These are phyloP conservation scores for Erythrophleum ivorense DNA, from an alignment of 331 rosid species.

Conservation along the genomic window DNA sequence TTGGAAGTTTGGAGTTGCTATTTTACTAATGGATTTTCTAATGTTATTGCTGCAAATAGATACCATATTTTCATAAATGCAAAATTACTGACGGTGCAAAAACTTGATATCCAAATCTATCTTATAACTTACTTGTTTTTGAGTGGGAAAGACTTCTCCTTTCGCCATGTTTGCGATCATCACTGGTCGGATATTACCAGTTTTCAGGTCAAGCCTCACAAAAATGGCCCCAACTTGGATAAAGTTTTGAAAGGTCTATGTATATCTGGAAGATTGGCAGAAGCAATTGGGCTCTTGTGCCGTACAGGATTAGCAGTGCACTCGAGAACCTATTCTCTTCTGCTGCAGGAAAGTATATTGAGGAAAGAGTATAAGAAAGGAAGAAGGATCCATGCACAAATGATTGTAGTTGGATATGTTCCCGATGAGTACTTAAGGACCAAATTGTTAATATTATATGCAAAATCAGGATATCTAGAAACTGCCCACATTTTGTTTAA, in stretches of 20 bases:
- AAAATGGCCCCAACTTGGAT: slow-evolving; percentile 48
- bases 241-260: slow-evolving; percentile 56
- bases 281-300: slow-evolving; percentile 71
- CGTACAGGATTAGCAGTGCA: slow-evolving; percentile 43
- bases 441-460: slow-evolving; percentile 71
- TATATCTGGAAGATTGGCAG: slow-evolving; percentile 62
- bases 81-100: slow-evolving; percentile 2
- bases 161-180: slow-evolving; percentile 46
- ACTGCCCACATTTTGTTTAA: slow-evolving; percentile 58
- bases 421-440: slow-evolving; percentile 64
- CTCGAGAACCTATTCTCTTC: slow-evolving; percentile 60
- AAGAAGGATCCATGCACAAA: slow-evolving; percentile 70
- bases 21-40: slow-evolving; percentile 22
- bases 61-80: background rate
- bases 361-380: slow-evolving; percentile 67
- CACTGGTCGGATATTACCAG: slow-evolving; percentile 61
- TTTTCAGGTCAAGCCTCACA: slow-evolving; percentile 70
- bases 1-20: slow-evolving; percentile 5
- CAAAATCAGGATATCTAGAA: slow-evolving; percentile 64
- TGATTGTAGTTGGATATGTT: slow-evolving; percentile 67
- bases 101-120: background rate
- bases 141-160: slow-evolving; percentile 32
- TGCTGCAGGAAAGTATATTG: slow-evolving; percentile 78
- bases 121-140: slow-evolving; percentile 23
- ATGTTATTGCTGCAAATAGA: background rate